Percentiles rank a stretch among this genome's conserved stretches.
Conservation (phyloP, 352 stramenopile species). For the Globisporangium carolinianum region DNA sequence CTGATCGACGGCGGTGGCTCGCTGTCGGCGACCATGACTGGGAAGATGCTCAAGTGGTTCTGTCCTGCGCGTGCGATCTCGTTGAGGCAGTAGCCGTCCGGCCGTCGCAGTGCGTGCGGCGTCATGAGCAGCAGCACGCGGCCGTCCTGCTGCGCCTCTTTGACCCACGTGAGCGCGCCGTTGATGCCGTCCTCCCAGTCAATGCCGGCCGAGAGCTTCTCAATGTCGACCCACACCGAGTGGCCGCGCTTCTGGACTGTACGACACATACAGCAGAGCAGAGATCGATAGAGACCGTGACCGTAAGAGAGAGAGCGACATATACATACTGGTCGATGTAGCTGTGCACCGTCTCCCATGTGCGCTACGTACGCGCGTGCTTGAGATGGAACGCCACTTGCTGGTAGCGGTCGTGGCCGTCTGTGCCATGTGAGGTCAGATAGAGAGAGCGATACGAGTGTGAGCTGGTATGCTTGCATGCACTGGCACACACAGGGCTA, state of each 20-base stretch:
- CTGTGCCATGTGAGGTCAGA: conserved; percentile 15
- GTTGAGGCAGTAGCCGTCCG: conserved; percentile 76
- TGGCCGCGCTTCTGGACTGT: conserved; percentile 59
- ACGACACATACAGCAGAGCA: conserved; percentile 5
- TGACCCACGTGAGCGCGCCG: conserved; percentile 51
- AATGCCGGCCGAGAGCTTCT: conserved; percentile 56
- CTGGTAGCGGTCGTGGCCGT: conserved; percentile 72
- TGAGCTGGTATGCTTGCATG: neutral
- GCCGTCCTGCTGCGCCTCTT: conserved; percentile 60
- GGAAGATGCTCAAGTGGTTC: conserved; percentile 62
- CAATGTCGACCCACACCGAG: conserved; percentile 64
- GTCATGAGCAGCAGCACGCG: conserved; percentile 77
- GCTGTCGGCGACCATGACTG: conserved; percentile 58
- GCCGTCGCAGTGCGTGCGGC: conserved; percentile 58
- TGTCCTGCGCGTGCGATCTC: conserved; percentile 61
- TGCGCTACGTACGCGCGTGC: conserved; percentile 27
- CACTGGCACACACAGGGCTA: neutral
- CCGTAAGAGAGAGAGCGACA: neutral
- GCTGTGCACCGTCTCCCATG: too few relatives aligned
- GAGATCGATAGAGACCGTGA: neutral
- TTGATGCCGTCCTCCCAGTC: conserved; percentile 78
- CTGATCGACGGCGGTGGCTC: conserved; percentile 54
- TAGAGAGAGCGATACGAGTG: neutral
- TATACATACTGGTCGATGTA: too few relatives aligned
- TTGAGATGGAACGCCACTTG: conserved; percentile 67